Conservation (phyloP, 2,329 filamentous ascomycete species). For the Fusarium haematococcum region DNA sequence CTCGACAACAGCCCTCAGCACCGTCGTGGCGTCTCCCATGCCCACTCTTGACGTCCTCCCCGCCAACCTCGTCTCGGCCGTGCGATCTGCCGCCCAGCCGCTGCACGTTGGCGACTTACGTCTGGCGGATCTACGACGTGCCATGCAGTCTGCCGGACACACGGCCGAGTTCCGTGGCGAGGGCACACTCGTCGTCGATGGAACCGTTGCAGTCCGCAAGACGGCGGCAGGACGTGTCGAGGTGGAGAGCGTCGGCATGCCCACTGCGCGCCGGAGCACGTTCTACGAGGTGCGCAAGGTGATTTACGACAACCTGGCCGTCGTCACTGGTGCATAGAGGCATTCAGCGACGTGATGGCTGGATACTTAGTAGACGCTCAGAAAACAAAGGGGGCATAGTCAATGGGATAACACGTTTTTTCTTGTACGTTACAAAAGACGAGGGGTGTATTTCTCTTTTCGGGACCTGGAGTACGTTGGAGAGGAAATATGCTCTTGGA, state of each 20-base stretch:
- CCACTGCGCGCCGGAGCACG: constrained; percentile 64
- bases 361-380: neutral
- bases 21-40: constrained; percentile 46
- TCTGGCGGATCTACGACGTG: constrained; percentile 85
- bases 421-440: constrained; percentile 19
- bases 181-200: constrained; percentile 90
- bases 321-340: constrained; percentile 78
- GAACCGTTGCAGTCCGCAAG: constrained; percentile 88
- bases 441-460: constrained; percentile 23
- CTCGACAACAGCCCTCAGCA: constrained; percentile 43
- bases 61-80: constrained; percentile 74
- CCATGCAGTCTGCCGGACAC: constrained; percentile 86
- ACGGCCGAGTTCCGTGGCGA: constrained; percentile 93
- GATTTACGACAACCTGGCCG: constrained; percentile 93
- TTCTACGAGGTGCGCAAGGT: constrained; percentile 90
- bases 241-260: constrained; percentile 78
- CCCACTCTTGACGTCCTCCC: constrained; percentile 68
- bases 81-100: constrained; percentile 82
- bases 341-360: neutral
- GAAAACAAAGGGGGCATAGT: constrained; percentile 12
- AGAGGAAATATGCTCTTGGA: neutral
- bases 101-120: constrained; percentile 95
- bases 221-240: constrained; percentile 88
- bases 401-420: constrained; percentile 25
- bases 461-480: constrained; percentile 16